A percentile compares a stretch with the other conserved stretches of the same genome.
These are phyloP conservation scores for Sisymbrium irio DNA, from an alignment of 345 rosid species.

Conservation along the genomic window DNA sequence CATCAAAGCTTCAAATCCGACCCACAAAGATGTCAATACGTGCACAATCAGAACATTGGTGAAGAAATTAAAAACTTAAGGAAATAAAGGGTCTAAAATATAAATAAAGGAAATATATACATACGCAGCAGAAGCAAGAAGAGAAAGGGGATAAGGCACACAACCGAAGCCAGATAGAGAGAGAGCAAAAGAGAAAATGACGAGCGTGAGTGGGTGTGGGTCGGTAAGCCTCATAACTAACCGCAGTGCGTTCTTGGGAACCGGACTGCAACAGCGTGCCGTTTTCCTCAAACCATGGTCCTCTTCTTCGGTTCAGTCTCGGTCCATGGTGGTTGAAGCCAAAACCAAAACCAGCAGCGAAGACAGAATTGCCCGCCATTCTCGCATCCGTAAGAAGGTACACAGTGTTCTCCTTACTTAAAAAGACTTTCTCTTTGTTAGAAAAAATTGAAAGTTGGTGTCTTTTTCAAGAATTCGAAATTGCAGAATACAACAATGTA, in stretches of 20 bases:
- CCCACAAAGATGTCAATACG: too few relatives aligned
- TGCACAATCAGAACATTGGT: too few relatives aligned
- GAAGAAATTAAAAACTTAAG: neutral
- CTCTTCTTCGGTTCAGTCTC: slow-evolving; percentile 24
- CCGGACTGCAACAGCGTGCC: slow-evolving; percentile 31
- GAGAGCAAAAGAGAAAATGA: neutral
- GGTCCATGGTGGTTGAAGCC: slow-evolving; percentile 49
- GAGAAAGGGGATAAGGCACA: slow-evolving; percentile 32
- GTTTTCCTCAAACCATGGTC: slow-evolving; percentile 33
- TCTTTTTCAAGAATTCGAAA: neutral
- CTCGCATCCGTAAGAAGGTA: slow-evolving; percentile 94
- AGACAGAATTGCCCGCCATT: slow-evolving; percentile 80
- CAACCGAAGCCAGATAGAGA: neutral
- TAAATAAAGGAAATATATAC: slow-evolving; percentile 15
- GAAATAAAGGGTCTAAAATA: neutral
- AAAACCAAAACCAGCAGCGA: slow-evolving; percentile 62
- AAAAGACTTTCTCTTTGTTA: too few relatives aligned
- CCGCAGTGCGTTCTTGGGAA: slow-evolving; percentile 34
- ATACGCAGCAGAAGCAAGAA: neutral
- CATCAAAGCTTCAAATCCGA: too few relatives aligned
- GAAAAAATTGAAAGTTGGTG: neutral
- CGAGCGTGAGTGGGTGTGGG: slow-evolving; percentile 36
- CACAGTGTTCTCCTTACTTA: neutral
- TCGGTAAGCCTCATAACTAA: slow-evolving; percentile 26
- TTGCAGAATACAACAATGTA: neutral